A percentile compares a stretch with the other conserved stretches of the same genome.
Conservation (phyloP, 129 eudicot species). For the Oenanthe sinensis region DNA sequence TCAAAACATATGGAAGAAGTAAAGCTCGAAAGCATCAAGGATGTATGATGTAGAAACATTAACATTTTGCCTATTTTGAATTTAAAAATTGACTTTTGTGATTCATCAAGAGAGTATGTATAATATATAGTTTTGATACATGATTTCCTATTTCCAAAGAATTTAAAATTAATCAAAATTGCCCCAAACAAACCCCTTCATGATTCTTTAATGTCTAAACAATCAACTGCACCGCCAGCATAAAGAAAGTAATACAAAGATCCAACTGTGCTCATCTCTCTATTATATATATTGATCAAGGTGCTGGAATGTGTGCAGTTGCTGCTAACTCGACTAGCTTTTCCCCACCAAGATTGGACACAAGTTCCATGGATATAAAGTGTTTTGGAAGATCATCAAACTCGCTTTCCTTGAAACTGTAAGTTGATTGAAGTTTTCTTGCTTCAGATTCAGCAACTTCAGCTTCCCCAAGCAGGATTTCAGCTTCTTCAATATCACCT, state of each 20-base stretch:
- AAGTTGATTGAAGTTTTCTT: conserved; percentile 34
- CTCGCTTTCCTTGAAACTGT: conserved; percentile 24
- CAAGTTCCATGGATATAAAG: conserved; percentile 57
- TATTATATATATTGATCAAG: conserved; percentile 1
- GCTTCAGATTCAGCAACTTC: conserved; percentile 59
- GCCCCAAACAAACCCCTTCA: not conserved
- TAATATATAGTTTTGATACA: not conserved
- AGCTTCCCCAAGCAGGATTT: conserved; percentile 52
- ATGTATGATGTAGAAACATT: not conserved
- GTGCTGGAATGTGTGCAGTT: conserved; percentile 22
- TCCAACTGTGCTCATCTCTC: not conserved
- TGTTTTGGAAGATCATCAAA: conserved; percentile 24
- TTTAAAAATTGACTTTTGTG: not conserved
- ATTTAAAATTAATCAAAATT: not conserved
- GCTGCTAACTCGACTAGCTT: conserved; percentile 47
- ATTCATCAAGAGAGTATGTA: not conserved
- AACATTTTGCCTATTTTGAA: not conserved
- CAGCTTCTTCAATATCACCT: conserved; percentile 68
- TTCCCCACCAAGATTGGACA: conserved; percentile 46
- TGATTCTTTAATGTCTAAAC: not conserved
- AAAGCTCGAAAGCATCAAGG: not conserved
- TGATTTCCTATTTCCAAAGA: not conserved
- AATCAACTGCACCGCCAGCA: not conserved
- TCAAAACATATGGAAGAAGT: not conserved
- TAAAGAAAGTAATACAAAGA: not conserved